A percentile compares a stretch with the other conserved stretches of the same genome.
phyloP scores from a whole-genome alignment of 345 rosid genomes.

The Populus deltoides region DNA sequence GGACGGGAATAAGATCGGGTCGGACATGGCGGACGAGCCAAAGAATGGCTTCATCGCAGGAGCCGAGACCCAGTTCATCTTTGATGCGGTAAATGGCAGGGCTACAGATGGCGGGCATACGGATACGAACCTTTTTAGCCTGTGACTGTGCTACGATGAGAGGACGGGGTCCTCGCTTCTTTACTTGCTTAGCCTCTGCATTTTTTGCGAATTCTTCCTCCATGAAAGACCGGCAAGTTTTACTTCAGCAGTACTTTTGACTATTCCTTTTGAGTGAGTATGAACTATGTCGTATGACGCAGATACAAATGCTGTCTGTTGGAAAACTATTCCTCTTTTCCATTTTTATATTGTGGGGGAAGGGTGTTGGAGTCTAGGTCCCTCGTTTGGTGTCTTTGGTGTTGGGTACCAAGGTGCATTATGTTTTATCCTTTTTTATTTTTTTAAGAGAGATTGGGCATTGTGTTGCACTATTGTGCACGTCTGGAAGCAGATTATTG shows the following conservation, averaged over 20 bases:
- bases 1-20: conserved; percentile 10
- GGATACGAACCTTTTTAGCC: neutral
- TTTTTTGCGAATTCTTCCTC: neutral
- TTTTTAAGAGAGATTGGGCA: too few relatives aligned
- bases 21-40: conserved; percentile 25
- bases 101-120: neutral
- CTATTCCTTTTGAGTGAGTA: neutral
- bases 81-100: conserved; percentile 9
- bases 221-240: neutral
- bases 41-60: neutral
- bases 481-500: too few relatives aligned
- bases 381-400: too few relatives aligned
- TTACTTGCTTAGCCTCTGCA: neutral
- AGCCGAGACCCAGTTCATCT: conserved; percentile 12
- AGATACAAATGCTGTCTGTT: neutral
- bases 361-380: too few relatives aligned
- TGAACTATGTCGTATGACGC: neutral
- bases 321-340: too few relatives aligned
- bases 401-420: too few relatives aligned
- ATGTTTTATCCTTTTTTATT: too few relatives aligned
- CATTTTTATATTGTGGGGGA: too few relatives aligned
- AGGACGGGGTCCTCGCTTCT: neutral
- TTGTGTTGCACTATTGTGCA: too few relatives aligned
- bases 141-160: neutral
- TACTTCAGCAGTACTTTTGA: neutral